phyloP scores from a whole-genome alignment of 2,329 filamentous ascomycete species.

The Celoporthe dispersa region DNA sequence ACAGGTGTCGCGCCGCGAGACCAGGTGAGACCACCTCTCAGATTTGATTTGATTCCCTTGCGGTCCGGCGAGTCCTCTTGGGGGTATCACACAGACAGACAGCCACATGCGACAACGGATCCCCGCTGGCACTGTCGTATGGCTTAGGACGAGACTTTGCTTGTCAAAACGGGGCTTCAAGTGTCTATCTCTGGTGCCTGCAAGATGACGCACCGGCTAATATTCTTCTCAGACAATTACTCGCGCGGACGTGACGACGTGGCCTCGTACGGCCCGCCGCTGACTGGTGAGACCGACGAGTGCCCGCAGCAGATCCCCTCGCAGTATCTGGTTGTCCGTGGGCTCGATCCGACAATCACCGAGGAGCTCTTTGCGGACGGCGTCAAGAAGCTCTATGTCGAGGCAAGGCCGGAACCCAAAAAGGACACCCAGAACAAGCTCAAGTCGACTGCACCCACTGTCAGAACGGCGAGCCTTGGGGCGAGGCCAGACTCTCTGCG shows the following conservation, averaged over 20 bases:
- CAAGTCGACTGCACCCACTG: conserved; percentile 62
- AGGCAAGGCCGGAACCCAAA: conserved; percentile 49
- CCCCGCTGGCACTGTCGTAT: not conserved
- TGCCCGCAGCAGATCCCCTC: conserved; percentile 60
- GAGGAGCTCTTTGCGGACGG: conserved; percentile 76
- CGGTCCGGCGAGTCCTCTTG: not conserved
- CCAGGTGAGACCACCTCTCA: conserved; percentile 46
- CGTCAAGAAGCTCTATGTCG: conserved; percentile 72
- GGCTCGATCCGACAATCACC: conserved; percentile 70
- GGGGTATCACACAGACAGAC: not conserved
- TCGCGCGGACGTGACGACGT: conserved; percentile 30
- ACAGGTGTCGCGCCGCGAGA: conserved; percentile 59
- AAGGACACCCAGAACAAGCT: conserved; percentile 54
- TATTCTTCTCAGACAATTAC: conserved; percentile 26
- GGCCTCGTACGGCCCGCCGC: conserved; percentile 39
- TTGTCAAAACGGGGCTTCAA: not conserved
- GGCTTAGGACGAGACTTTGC: not conserved
- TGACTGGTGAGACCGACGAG: conserved; percentile 50
- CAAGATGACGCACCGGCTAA: not conserved
- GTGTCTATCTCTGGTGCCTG: not conserved
- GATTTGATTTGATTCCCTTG: not conserved
- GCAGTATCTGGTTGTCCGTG: conserved; percentile 77
- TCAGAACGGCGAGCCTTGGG: conserved; percentile 64
- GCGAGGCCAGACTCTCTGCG: conserved; percentile 76
- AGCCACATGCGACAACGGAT: not conserved